A percentile compares a stretch with the other conserved stretches of the same genome.
Evolutionary conservation across 139 green algal species (phyloP).

Genomic region (Klebsormidium nitens): DNA sequence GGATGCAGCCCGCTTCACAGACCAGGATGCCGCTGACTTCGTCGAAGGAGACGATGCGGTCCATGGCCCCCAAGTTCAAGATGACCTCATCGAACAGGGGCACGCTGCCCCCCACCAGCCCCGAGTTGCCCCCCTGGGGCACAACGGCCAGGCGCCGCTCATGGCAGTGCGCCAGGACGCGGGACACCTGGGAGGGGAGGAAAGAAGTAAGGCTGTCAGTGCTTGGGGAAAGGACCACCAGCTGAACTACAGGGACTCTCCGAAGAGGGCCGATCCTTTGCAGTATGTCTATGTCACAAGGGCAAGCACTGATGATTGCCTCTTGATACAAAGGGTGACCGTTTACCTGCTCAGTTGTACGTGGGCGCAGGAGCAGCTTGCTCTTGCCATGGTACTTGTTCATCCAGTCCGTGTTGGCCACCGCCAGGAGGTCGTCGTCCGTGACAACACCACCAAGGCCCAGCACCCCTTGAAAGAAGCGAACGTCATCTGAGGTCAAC

Average conservation of each 20-base stretch:
- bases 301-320: background rate
- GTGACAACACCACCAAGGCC: slow-evolving; percentile 57
- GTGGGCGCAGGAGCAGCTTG: slow-evolving; percentile 53
- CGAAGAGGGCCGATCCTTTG: background rate
- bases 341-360: slow-evolving; percentile 40
- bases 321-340: background rate
- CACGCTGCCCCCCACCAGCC: slow-evolving; percentile 83
- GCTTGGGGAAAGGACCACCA: background rate
- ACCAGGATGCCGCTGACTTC: slow-evolving; percentile 36
- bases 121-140: slow-evolving; percentile 93
- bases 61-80: slow-evolving; percentile 36
- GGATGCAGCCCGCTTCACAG: slow-evolving; percentile 73
- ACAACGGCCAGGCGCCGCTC: slow-evolving; percentile 70
- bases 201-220: background rate
- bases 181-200: slow-evolving; percentile 62
- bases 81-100: slow-evolving; percentile 86
- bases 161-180: slow-evolving; percentile 51
- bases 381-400: slow-evolving; percentile 69
- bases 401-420: slow-evolving; percentile 87
- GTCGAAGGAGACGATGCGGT: slow-evolving; percentile 40
- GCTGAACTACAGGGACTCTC: too few species aligned
- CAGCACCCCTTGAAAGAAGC: slow-evolving; percentile 55
- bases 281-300: background rate
- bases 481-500: slow-evolving; percentile 46
- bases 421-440: slow-evolving; percentile 52